Evolutionary conservation across 345 rosid genomes (phyloP), one percentile per base, ranked within the genome.

Genomic region (Eutrema heterophyllum): DNA sequence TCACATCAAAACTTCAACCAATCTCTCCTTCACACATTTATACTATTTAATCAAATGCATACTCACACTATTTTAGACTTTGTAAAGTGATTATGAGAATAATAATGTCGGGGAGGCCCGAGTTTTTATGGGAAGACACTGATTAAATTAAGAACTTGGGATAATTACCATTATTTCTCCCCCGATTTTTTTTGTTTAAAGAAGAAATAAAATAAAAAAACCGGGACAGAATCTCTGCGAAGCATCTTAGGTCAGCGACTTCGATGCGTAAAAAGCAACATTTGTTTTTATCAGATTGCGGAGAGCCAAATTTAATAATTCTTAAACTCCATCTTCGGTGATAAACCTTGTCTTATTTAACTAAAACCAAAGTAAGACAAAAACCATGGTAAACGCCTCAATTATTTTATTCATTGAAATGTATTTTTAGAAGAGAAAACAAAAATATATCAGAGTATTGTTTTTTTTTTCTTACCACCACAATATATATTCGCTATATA

Each of bases 1-100:
- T 80, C 88, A 85, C 88, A 75, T 84, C 79, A 81, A 83, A 84
- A 71, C 78, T 78, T 71, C 77, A 78, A 78, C 81, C 81, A 71
- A 71, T 71, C 72, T 71, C 73, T 77, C 18, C 61, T 27, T 16
- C 71, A 76, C 74, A 68, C 74, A 76, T 29, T 49, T 30, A 15
- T 68, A 39, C 5, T 69, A 53, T 69, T 21, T 76, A 75, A 68
- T 14, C 45, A 62, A 62, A 61, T 61, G 4, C 55, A 48, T 21
- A 40, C 26, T 46, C 44, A 3, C 18, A 63, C 45, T 67, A 46
- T 66, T 56, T 49, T 51, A 60, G 16, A 29, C 35, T 67, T 75
- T 14, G 18, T 33, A 11, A 68, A 16, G 45, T 45, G 65, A 70
- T 77, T 71, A 71, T 71, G 75, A 56, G 72, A 64, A 72, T 58